Evolutionary conservation across 345 rosid species (phyloP), one percentile per base, ranked within the genome.

Genomic region (Erodium maritimum): DNA sequence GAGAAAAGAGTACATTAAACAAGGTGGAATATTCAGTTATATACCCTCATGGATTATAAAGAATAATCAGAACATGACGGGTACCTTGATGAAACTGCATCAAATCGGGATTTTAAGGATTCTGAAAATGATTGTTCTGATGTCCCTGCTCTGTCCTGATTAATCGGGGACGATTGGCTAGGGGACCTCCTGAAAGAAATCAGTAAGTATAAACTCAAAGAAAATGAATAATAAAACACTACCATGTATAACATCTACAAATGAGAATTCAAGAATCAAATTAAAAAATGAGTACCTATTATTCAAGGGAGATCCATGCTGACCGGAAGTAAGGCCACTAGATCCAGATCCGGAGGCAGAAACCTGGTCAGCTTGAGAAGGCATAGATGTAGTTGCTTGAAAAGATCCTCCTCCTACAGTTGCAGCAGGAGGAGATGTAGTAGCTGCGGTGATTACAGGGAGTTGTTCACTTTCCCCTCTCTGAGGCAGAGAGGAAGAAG

Each of bases 41-140:
- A 25, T 7, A 25, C 37, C 37, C 37, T 29, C 5, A 29, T 5
- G 50, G 45, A 57, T 51, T 23, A 13, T 9, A 52, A 19, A 19
- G 59, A 50, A 58, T 21, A 17, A 45, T 25, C 54, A 56, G 37
- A 14, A 34, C 53, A 59, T 5, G 50, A 58, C 25, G 4, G 6
- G 46, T 71, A 89, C 99, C 95, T 86, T 20, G 63, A 71, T 63
- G 99, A 91, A 61, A 86, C 85, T 37, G 94, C 84, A 69, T 71
- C 81, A 54, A 89, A 66, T 51, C 87, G 76, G 23, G 95, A 86
- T 73, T 85, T 88, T 5, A 89, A 54, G 52, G 95, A 80, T 45
- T 91, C 99, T 23, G 96, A 89, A 76, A 91, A 86, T 19, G 95
- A 82, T 42, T 83, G 99, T 24, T 89, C 96, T 0, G 99, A 91